Conservation (phyloP, 2,329 filamentous ascomycete species). For the Westerdykella aurantiaca region DNA sequence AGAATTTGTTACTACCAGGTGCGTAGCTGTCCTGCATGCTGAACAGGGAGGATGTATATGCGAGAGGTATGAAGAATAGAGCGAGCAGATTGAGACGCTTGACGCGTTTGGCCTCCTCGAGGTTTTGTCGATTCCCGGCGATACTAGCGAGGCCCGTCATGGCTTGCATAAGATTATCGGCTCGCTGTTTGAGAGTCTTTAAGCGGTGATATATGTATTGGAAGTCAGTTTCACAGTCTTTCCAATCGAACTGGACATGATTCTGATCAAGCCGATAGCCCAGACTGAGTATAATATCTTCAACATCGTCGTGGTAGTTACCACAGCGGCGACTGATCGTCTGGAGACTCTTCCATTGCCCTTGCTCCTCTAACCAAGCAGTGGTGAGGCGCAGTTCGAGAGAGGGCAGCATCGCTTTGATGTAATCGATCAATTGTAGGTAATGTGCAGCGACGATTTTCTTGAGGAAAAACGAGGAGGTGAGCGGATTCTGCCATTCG, state of each 20-base stretch:
- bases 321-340: slow-evolving; percentile 31
- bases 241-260: slow-evolving; percentile 14
- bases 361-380: slow-evolving; percentile 30
- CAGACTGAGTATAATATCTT: slow-evolving; percentile 27
- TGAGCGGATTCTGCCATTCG: slow-evolving; percentile 17
- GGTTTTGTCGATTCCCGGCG: slow-evolving; percentile 29
- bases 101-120: slow-evolving; percentile 32
- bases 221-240: slow-evolving; percentile 25
- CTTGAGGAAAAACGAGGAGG: slow-evolving; percentile 26
- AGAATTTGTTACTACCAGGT: slow-evolving; percentile 23
- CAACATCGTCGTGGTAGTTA: slow-evolving; percentile 33
- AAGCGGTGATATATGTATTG: slow-evolving; percentile 32
- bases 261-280: slow-evolving; percentile 16
- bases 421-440: slow-evolving; percentile 31
- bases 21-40: slow-evolving; percentile 31
- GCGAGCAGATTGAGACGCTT: slow-evolving; percentile 31
- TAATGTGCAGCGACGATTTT: slow-evolving; percentile 33
- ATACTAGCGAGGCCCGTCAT: slow-evolving; percentile 33
- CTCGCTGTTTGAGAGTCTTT: slow-evolving; percentile 28
- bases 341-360: slow-evolving; percentile 30
- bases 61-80: slow-evolving; percentile 30
- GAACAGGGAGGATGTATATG: slow-evolving; percentile 29
- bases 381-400: slow-evolving; percentile 29
- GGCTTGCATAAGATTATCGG: slow-evolving; percentile 29
- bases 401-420: slow-evolving; percentile 31